These are phyloP conservation scores for Fusarium pininemorale DNA, from an alignment of 2,329 filamentous ascomycete genomes.

Conservation along the genomic window DNA sequence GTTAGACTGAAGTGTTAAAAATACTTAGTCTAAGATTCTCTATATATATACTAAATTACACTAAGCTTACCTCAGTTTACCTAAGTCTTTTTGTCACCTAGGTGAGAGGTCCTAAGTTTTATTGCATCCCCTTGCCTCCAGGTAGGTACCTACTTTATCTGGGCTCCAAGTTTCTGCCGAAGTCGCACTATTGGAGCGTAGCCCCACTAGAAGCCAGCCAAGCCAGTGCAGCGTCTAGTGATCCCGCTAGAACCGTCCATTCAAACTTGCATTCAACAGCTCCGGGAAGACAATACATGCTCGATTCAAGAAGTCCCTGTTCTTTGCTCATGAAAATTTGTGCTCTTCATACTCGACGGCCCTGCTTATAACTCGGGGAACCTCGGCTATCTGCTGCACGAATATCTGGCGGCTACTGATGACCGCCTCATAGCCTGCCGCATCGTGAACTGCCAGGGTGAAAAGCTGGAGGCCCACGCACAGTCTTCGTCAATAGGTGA, in stretches of 20 bases:
- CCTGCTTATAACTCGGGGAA: not conserved
- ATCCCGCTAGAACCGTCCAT: not conserved
- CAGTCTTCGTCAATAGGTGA: conserved; percentile 27
- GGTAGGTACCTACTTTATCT: not conserved
- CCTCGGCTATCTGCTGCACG: not conserved
- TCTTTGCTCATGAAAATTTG: not conserved
- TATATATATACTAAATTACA: no score
- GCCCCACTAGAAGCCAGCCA: conserved; percentile 32
- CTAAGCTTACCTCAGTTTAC: no score
- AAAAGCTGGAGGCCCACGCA: conserved; percentile 44
- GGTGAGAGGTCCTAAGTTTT: no score
- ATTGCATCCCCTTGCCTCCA: not conserved
- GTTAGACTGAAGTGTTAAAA: no score
- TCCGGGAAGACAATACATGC: not conserved
- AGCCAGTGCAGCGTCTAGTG: not conserved
- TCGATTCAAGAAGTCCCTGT: not conserved
- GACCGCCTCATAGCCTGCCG: conserved; percentile 15
- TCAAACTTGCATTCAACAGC: conserved; percentile 9
- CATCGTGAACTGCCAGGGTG: conserved; percentile 33
- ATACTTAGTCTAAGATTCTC: no score
- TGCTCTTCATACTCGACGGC: not conserved
- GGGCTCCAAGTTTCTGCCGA: conserved; percentile 5
- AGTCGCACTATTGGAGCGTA: conserved; percentile 26
- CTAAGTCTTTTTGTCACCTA: no score
- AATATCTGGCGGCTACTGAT: conserved; percentile 12